Conservation (phyloP, 768 basidiomycete species). For the Suillus paluster region DNA sequence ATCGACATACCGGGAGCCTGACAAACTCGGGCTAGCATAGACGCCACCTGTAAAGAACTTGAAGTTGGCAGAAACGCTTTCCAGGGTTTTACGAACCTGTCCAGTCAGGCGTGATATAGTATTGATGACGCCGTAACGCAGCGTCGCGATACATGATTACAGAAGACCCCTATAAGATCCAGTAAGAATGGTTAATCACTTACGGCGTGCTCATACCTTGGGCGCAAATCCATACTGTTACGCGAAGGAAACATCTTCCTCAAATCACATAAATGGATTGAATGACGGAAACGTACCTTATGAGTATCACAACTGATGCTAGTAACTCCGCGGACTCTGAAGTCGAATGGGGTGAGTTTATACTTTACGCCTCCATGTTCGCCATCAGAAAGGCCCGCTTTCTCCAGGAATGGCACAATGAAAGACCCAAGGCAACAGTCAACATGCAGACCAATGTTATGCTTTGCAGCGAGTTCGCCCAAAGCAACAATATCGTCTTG, state of each 20-base stretch:
- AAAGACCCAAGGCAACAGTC: conserved; percentile 96
- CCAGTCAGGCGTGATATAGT: conserved; percentile 86
- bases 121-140: conserved; percentile 79
- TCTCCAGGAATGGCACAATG: conserved; percentile 90
- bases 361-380: conserved; percentile 51
- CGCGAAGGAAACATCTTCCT: background rate
- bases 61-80: background rate
- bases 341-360: conserved; percentile 81
- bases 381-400: conserved; percentile 69
- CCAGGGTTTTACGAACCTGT: conserved; percentile 48
- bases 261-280: background rate
- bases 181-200: conserved; percentile 1
- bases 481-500: conserved; percentile 87
- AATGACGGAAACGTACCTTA: conserved; percentile 55
- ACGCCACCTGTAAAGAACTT: conserved; percentile 68
- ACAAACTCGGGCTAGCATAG: conserved; percentile 88
- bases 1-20: conserved; percentile 78
- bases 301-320: conserved; percentile 96
- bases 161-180: conserved; percentile 69
- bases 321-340: conserved; percentile 88
- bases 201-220: conserved; percentile 51
- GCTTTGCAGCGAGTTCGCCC: conserved; percentile 67
- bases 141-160: conserved; percentile 93
- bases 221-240: conserved; percentile 90
- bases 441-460: conserved; percentile 89